Conservation (phyloP, 352 stramenopile species). For the Phytophthora niederhauseri region DNA sequence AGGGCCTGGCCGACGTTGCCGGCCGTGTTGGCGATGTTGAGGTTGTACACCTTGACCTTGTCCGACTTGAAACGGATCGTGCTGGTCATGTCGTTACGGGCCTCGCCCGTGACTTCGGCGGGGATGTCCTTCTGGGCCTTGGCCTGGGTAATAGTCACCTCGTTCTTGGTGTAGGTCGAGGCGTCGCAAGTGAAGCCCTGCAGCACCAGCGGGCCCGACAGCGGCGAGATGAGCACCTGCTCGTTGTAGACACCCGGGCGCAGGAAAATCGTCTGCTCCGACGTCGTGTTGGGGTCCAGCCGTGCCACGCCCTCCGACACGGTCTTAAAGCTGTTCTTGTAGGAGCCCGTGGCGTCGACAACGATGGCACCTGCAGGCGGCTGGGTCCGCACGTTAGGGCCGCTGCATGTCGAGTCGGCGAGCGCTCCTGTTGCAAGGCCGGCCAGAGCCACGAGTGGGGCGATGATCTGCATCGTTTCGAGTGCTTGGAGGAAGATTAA, state of each 20-base stretch:
- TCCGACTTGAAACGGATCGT: background rate
- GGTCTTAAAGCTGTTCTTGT: conserved; percentile 32
- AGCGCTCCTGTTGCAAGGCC: conserved; percentile 15
- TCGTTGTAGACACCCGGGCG: conserved; percentile 32
- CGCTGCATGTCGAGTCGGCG: conserved; percentile 17
- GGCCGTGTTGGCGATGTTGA: background rate
- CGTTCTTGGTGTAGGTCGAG: conserved; percentile 25
- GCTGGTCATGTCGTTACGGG: background rate
- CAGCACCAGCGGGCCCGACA: conserved; percentile 26
- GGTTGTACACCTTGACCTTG: background rate
- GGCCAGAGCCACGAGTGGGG: conserved; percentile 23
- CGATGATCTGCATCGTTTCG: conserved; percentile 23
- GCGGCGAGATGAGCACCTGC: conserved; percentile 21
- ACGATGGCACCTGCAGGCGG: conserved; percentile 25
- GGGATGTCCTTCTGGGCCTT: conserved; percentile 38
- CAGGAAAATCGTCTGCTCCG: conserved; percentile 33
- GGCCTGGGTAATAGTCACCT: conserved; percentile 32
- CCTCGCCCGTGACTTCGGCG: background rate
- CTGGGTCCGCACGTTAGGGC: conserved; percentile 20
- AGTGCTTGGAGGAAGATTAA: conserved; percentile 11
- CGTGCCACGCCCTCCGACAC: conserved; percentile 21
- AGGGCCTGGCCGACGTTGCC: background rate
- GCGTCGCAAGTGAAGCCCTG: conserved; percentile 34
- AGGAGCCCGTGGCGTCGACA: conserved; percentile 27
- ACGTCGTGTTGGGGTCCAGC: conserved; percentile 24